phyloP scores from a whole-genome alignment of 352 stramenopile genomes.

The Pythium sukuiense region DNA sequence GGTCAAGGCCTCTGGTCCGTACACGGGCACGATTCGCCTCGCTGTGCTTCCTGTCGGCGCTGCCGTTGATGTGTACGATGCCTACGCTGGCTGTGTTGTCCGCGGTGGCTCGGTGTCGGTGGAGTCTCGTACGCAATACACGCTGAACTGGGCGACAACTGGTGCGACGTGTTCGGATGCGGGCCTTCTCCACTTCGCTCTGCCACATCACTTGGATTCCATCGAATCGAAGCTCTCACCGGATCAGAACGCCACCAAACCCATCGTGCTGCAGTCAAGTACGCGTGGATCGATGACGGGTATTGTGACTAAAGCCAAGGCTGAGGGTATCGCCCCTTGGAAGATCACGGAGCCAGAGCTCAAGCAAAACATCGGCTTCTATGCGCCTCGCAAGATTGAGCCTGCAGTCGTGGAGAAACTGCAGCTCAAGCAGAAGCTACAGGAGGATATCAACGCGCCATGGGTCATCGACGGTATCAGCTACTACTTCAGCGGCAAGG shows the following conservation, averaged over 20 bases:
- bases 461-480: slow-evolving; percentile 48
- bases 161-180: slow-evolving; percentile 22
- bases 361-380: slow-evolving; percentile 55
- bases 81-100: slow-evolving; percentile 58
- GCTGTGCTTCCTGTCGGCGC: slow-evolving; percentile 56
- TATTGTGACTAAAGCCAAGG: no score
- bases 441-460: slow-evolving; percentile 53
- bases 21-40: slow-evolving; percentile 55
- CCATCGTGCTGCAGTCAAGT: slow-evolving; percentile 47
- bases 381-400: slow-evolving; percentile 38
- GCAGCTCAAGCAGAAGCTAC: slow-evolving; percentile 40
- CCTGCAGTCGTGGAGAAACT: slow-evolving; percentile 37
- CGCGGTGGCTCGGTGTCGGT: slow-evolving; percentile 49
- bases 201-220: slow-evolving; percentile 27
- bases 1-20: slow-evolving; percentile 39
- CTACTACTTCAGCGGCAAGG: slow-evolving; percentile 83
- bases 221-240: no score
- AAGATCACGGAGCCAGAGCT: slow-evolving; percentile 50
- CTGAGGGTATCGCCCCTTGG: no score
- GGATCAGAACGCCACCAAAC: no score
- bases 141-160: slow-evolving; percentile 56
- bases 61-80: slow-evolving; percentile 63
- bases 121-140: slow-evolving; percentile 58
- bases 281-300: slow-evolving; percentile 58
- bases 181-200: slow-evolving; percentile 43